Evolutionary conservation across 495 filamentous ascomycete genomes (phyloP).

Genomic region (Podospora appendiculata): DNA sequence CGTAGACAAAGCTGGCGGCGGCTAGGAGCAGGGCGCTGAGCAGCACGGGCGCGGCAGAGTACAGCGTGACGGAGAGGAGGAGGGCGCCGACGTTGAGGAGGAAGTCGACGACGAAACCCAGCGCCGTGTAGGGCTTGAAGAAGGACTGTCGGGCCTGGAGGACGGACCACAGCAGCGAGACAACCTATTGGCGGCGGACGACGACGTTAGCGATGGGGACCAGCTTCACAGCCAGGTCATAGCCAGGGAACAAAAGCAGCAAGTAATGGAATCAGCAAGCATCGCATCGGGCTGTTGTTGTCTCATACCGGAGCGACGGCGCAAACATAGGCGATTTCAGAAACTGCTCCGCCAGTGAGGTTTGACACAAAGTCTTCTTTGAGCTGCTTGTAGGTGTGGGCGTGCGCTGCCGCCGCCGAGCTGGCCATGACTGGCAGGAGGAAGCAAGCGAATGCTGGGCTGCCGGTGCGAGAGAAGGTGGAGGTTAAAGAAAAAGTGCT

Average conservation of each 20-base stretch:
- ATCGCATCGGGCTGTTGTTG: background rate
- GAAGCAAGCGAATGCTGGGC: background rate
- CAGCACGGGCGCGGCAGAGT: slow-evolving; percentile 65
- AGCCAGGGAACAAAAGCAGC: no score
- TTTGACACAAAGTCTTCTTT: slow-evolving; percentile 96
- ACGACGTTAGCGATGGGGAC: no score
- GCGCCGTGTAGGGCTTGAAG: slow-evolving; percentile 65
- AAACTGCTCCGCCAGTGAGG: slow-evolving; percentile 73
- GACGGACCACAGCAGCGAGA: slow-evolving; percentile 80
- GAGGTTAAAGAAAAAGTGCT: no score
- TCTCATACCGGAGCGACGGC: slow-evolving; percentile 71
- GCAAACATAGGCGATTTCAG: slow-evolving; percentile 80
- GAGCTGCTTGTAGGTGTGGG: slow-evolving; percentile 66
- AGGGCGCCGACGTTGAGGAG: slow-evolving; percentile 76
- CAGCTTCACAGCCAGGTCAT: no score
- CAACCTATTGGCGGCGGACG: slow-evolving; percentile 43
- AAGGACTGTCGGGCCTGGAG: slow-evolving; percentile 81
- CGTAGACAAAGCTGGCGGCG: slow-evolving; percentile 56
- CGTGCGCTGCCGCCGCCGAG: slow-evolving; percentile 19
- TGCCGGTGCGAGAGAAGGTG: background rate
- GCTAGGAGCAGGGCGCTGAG: slow-evolving; percentile 68
- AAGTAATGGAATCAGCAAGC: no score
- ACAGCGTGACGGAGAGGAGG: slow-evolving; percentile 79
- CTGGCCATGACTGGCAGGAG: slow-evolving; percentile 20
- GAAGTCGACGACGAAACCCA: slow-evolving; percentile 70